Conservation (phyloP, 768 basidiomycete species). For the Megacollybia marginata region DNA sequence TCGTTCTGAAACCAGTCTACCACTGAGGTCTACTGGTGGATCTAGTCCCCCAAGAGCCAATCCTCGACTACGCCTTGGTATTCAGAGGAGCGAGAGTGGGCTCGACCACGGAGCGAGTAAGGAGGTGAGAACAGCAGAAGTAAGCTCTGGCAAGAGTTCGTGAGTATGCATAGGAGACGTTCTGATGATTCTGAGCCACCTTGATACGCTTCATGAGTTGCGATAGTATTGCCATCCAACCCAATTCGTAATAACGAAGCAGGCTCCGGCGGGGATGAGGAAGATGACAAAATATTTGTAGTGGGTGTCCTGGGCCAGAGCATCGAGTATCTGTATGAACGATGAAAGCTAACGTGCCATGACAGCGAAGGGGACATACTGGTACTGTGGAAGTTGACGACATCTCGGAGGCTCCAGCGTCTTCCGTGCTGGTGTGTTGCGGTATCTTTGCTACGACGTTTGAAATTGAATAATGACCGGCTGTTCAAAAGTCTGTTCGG, state of each 20-base stretch:
- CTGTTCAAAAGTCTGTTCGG: too few species aligned
- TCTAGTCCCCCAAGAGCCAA: conserved; percentile 21
- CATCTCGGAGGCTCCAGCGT: too few species aligned
- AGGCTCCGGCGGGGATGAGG: conserved; percentile 72
- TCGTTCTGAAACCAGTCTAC: conserved; percentile 1
- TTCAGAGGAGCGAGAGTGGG: conserved; percentile 15
- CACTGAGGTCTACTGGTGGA: conserved; percentile 17
- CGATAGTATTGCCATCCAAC: conserved; percentile 97
- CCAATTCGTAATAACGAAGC: conserved; percentile 97
- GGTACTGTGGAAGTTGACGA: too few species aligned
- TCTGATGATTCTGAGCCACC: conserved; percentile 34
- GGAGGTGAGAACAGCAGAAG: conserved; percentile 32
- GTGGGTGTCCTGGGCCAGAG: conserved; percentile 65
- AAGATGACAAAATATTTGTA: conserved; percentile 86
- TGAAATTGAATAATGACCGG: too few species aligned
- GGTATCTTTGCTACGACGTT: too few species aligned
- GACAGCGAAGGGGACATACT: conserved; percentile 27
- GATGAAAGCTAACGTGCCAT: not conserved
- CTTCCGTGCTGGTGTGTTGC: too few species aligned
- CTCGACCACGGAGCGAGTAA: conserved; percentile 9
- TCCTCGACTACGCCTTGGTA: conserved; percentile 7
- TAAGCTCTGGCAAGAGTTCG: conserved; percentile 49
- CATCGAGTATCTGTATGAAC: conserved; percentile 48
- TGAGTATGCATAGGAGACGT: conserved; percentile 37
- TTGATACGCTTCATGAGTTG: conserved; percentile 44